These are phyloP conservation scores for Populus euphratica DNA, from an alignment of 345 rosid genomes.

Conservation along the genomic window DNA sequence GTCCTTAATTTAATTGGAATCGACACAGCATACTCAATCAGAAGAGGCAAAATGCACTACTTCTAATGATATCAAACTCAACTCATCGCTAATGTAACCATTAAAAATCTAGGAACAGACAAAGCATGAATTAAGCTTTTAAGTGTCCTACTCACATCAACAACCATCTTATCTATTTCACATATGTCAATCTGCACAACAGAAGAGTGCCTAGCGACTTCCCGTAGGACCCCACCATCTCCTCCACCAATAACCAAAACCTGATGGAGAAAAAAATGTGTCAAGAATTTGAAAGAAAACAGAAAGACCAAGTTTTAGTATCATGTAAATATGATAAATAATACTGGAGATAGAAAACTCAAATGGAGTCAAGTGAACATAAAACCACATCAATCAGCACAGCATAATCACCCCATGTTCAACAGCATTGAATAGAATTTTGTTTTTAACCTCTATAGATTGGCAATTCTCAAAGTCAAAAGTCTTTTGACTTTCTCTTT, in stretches of 20 bases:
- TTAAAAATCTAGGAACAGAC: not conserved
- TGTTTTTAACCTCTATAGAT: not conserved
- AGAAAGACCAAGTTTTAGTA: not conserved
- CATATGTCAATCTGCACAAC: slow-evolving; percentile 85
- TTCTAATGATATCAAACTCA: not conserved
- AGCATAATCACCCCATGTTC: not conserved
- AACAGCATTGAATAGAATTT: not conserved
- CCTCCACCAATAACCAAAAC: slow-evolving; percentile 97
- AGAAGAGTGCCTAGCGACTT: slow-evolving; percentile 83
- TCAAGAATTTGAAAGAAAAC: not conserved
- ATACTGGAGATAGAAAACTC: not conserved
- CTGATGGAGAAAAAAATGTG: slow-evolving; percentile 29
- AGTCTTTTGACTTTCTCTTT: not conserved
- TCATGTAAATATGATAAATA: not conserved
- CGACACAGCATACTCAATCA: not conserved
- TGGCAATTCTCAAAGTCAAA: not conserved
- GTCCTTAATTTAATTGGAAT: not conserved
- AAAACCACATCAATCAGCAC: not conserved
- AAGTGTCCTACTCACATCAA: slow-evolving; percentile 65
- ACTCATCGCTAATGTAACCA: not conserved
- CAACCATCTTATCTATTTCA: slow-evolving; percentile 95
- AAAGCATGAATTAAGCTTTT: not conserved
- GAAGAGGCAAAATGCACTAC: not conserved
- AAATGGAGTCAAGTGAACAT: not conserved
- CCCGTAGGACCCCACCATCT: slow-evolving; percentile 90